phyloP scores from a whole-genome alignment of 2,329 filamentous ascomycete genomes.

The Ophiostoma montium region DNA sequence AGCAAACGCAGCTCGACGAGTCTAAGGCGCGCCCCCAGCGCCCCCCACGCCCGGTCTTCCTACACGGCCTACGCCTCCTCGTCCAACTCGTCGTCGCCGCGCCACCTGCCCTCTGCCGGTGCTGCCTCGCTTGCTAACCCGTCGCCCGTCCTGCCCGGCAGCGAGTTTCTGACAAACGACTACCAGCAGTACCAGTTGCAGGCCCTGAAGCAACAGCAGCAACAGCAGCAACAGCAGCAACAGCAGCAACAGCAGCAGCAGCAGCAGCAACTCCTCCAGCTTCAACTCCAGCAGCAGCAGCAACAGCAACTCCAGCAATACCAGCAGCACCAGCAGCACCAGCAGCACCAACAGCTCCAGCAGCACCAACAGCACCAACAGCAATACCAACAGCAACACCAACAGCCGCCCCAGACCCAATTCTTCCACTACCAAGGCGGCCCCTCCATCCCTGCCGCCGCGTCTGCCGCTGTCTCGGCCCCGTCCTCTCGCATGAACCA shows the following conservation, averaged over 20 bases:
- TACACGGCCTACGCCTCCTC: slow-evolving; percentile 33
- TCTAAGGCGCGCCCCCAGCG: slow-evolving; percentile 46
- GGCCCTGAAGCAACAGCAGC: slow-evolving; percentile 10
- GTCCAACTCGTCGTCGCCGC: slow-evolving; percentile 31
- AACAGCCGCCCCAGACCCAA: slow-evolving; percentile 4
- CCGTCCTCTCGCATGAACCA: slow-evolving; percentile 10
- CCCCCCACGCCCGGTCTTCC: slow-evolving; percentile 35
- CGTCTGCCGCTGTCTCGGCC: slow-evolving; percentile 7
- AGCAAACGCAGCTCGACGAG: slow-evolving; percentile 52
- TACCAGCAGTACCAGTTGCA: slow-evolving; percentile 16
- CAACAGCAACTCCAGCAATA: slow-evolving; percentile 5
- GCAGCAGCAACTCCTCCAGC: background rate
- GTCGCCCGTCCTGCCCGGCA: slow-evolving; percentile 31
- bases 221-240: background rate
- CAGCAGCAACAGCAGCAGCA: background rate
- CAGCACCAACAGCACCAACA: background rate
- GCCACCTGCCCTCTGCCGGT: slow-evolving; percentile 26
- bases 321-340: slow-evolving; percentile 1
- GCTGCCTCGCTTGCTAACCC: slow-evolving; percentile 20
- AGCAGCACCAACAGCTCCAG: background rate
- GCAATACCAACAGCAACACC: slow-evolving; percentile 3
- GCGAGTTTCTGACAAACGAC: slow-evolving; percentile 30
- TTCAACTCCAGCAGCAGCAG: background rate
- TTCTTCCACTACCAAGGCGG: slow-evolving; percentile 4
- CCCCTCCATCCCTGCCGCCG: slow-evolving; percentile 7